A percentile compares a stretch with the other conserved stretches of the same genome.
These are phyloP conservation scores for Boletus edulis DNA, from an alignment of 768 basidiomycete species.

Conservation along the genomic window DNA sequence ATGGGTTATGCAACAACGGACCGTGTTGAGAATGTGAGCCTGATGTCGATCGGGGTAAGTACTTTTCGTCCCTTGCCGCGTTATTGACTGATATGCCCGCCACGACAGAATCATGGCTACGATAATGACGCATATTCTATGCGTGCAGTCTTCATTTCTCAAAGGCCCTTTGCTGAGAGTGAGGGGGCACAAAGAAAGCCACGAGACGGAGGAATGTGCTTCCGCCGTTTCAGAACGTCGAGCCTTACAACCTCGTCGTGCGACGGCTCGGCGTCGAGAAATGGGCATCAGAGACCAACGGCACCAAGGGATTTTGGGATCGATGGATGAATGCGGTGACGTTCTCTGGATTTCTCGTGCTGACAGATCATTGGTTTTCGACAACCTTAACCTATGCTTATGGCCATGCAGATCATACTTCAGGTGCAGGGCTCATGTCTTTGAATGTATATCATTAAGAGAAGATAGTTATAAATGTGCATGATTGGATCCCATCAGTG, in stretches of 20 bases:
- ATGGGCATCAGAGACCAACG: conserved; percentile 63
- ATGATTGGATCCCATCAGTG: conserved; percentile 23
- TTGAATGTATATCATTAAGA: conserved; percentile 24
- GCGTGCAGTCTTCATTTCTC: conserved; percentile 87
- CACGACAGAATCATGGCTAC: conserved; percentile 77
- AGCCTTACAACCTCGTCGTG: conserved; percentile 79
- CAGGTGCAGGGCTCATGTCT: background rate
- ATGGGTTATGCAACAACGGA: conserved; percentile 76
- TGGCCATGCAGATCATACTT: too few relatives aligned
- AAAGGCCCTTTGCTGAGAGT: conserved; percentile 70
- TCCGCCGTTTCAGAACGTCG: conserved; percentile 76
- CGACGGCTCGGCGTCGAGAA: conserved; percentile 63
- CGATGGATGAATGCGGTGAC: conserved; percentile 30
- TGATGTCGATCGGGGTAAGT: conserved; percentile 66
- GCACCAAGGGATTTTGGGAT: conserved; percentile 81
- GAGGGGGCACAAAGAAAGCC: conserved; percentile 15
- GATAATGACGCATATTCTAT: conserved; percentile 73
- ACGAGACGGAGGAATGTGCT: conserved; percentile 46
- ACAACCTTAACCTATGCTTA: too few relatives aligned
- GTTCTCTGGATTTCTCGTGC: too few relatives aligned
- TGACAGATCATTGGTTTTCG: too few relatives aligned
- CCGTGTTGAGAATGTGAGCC: conserved; percentile 50
- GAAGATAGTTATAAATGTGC: conserved; percentile 29
- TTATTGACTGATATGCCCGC: background rate
- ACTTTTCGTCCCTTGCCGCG: background rate